Conservation (phyloP, 495 filamentous ascomycete genomes). For the Staphylotrichum longicolle region DNA sequence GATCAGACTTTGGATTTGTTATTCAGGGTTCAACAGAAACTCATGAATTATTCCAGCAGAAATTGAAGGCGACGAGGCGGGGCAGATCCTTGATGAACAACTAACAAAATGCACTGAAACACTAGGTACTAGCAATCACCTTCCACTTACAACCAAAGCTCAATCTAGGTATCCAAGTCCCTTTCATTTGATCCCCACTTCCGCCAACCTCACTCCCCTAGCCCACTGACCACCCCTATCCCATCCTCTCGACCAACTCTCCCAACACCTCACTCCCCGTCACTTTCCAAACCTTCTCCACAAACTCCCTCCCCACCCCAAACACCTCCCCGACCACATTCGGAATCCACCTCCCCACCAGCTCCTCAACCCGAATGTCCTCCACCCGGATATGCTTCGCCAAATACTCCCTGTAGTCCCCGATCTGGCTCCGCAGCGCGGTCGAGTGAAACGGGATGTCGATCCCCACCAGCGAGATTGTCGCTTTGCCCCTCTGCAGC, state of each 20-base stretch:
- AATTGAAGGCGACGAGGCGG: no score
- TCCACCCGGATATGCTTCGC: background rate
- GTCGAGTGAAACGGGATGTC: background rate
- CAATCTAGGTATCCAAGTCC: no score
- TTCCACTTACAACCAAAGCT: no score
- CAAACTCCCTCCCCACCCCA: background rate
- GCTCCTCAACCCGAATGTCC: background rate
- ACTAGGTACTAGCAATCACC: no score
- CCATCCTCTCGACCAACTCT: background rate
- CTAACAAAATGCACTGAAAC: no score
- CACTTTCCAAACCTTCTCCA: background rate
- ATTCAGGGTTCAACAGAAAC: no score
- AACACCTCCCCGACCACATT: constrained; percentile 1
- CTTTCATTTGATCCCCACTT: no score
- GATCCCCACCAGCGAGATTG: background rate
- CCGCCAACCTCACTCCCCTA: no score
- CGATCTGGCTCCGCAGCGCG: background rate
- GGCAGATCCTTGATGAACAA: no score
- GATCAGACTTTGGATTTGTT: no score
- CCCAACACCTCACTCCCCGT: background rate
- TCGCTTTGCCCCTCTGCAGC: background rate
- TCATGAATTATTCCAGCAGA: no score
- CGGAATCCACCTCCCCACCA: background rate
- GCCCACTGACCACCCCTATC: background rate
- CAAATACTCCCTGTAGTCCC: constrained; percentile 1